A percentile compares a stretch with the other conserved stretches of the same genome.
Evolutionary conservation across 129 eudicot genomes (phyloP).

Genomic region (Helianthus tuberosus): DNA sequence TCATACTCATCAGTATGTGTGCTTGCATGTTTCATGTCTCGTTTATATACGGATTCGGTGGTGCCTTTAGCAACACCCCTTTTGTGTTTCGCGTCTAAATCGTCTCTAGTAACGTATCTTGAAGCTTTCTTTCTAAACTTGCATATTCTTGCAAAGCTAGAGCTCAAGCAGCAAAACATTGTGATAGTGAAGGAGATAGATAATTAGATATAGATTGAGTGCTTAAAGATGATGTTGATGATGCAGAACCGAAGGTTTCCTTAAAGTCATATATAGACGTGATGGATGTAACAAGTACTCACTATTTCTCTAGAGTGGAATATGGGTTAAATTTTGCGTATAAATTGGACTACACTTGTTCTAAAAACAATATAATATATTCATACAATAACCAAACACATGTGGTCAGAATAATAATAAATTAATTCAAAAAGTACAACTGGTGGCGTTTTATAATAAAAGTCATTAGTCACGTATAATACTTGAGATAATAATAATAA

Average conservation of each 20-base stretch:
- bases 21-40: neutral
- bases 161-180: conserved; percentile 22
- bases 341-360: conserved; percentile 15
- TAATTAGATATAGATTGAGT: neutral
- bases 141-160: neutral
- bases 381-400: neutral
- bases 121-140: conserved; percentile 13
- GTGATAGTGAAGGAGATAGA: neutral
- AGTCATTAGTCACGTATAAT: neutral
- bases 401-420: neutral
- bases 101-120: conserved; percentile 14
- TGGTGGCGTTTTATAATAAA: neutral
- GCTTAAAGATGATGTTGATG: conserved; percentile 2
- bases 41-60: neutral
- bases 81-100: conserved; percentile 13
- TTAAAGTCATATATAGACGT: neutral
- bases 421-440: neutral
- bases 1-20: neutral
- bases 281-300: too few species aligned
- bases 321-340: conserved; percentile 5
- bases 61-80: conserved; percentile 10
- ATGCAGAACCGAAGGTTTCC: neutral
- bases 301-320: neutral
- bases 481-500: too few species aligned
- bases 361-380: neutral